Conservation (phyloP, 129 eudicot species). For the Flaveria bidentis region DNA sequence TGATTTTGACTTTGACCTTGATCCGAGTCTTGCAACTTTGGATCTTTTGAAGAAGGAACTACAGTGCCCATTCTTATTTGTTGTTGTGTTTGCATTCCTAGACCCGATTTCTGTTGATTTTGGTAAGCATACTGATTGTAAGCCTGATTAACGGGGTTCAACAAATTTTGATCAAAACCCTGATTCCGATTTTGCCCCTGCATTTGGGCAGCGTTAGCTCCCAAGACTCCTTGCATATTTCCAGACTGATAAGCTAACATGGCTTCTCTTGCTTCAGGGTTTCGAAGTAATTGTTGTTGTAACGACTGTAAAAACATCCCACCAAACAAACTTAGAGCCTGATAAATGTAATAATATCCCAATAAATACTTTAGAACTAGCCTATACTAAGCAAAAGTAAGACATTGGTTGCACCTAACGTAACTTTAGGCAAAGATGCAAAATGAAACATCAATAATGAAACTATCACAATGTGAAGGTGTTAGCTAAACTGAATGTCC, state of each 20-base stretch:
- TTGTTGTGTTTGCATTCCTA: conserved; percentile 64
- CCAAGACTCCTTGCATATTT: conserved; percentile 58
- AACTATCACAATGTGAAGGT: background rate
- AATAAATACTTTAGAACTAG: background rate
- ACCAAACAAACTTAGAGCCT: conserved; percentile 5
- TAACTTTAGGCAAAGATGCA: background rate
- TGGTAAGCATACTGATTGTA: conserved; percentile 72
- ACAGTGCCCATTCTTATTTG: conserved; percentile 58
- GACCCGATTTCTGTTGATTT: conserved; percentile 59
- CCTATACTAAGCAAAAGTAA: background rate
- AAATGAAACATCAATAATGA: background rate
- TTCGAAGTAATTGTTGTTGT: conserved; percentile 77
- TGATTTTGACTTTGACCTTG: conserved; percentile 47
- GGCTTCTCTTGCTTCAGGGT: conserved; percentile 82
- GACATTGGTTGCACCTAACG: background rate
- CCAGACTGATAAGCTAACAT: conserved; percentile 72
- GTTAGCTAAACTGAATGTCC: conserved; percentile 10
- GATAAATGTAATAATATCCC: background rate
- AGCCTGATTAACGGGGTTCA: conserved; percentile 80
- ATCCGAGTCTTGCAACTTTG: conserved; percentile 49
- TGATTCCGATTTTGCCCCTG: conserved; percentile 65
- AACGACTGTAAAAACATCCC: conserved; percentile 51
- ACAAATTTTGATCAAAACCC: conserved; percentile 69
- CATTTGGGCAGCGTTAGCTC: conserved; percentile 56
- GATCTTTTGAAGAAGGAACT: conserved; percentile 59